Evolutionary conservation across 1,284 basidiomycete genomes (phyloP).

Genomic region (Tilletia horrida): DNA sequence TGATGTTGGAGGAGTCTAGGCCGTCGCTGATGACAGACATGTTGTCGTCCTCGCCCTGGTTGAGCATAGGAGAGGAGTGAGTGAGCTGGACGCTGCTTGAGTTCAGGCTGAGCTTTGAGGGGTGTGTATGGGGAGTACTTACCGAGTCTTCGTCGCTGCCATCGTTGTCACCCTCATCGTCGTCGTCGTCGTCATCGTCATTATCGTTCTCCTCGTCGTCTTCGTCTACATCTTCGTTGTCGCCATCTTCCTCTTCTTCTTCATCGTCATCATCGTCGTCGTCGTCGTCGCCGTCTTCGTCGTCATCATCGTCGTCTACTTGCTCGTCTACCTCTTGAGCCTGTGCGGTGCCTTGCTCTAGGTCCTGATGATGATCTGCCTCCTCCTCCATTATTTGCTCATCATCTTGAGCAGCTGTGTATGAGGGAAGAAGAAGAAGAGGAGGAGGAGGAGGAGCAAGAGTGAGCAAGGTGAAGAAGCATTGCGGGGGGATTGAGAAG

Average conservation of each 20-base stretch:
- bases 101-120: background rate
- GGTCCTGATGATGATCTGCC: too few species aligned
- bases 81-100: background rate
- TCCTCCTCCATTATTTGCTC: too few species aligned
- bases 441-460: too few species aligned
- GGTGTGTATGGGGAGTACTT: background rate
- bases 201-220: conserved; percentile 33
- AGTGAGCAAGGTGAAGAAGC: too few species aligned
- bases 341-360: too few species aligned
- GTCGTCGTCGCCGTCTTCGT: too few species aligned
- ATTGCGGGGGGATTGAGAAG: too few species aligned
- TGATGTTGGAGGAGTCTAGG: conserved; percentile 23
- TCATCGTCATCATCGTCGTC: too few species aligned
- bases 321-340: too few species aligned
- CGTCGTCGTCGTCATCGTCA: conserved; percentile 39
- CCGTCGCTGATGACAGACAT: conserved; percentile 28
- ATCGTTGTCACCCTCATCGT: conserved; percentile 34
- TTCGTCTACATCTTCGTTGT: conserved; percentile 24
- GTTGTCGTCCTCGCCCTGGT: conserved; percentile 24
- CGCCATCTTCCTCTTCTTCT: conserved; percentile 7
- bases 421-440: too few species aligned
- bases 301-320: too few species aligned
- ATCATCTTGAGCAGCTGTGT: too few species aligned
- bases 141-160: conserved; percentile 19
- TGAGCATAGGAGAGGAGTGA: background rate